Evolutionary conservation across 148 eudicot genomes (phyloP), one percentile per base, ranked within the genome.

Genomic region (Suaeda aralocaspica): DNA sequence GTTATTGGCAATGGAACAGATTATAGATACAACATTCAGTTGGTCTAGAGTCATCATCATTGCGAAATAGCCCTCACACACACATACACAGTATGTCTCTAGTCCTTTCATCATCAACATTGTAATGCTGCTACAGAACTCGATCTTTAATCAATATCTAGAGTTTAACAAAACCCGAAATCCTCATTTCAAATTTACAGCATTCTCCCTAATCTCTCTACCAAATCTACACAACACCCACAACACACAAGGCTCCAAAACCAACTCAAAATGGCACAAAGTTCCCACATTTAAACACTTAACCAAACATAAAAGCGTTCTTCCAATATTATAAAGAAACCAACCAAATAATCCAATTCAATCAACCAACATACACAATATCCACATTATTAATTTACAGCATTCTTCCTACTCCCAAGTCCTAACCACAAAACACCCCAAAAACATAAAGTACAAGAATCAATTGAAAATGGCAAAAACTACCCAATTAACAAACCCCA

Each of bases 401-500:
- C 51, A 56, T 14, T 18, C 56, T 56, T 41, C 41, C 41, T 36
- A 36, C 4, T 8, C 41, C 53, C 18, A 49, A 69, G 11, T 14
- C 13, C 56, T n/a, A n/a, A n/a, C n/a, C n/a, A 22, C 26, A 50
- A 48, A 24, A 13, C 16, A 41, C 53, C 21, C 49, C 15, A 10
- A 16, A 50, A 72, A 36, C 19, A 51, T 15, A 21, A 31, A 42
- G 39, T 18, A 0, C n/a, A 66, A 30, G 31, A 67, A 71, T 18
- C 59, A 61, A 61, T 30, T 9, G 9, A 26, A 62, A 52, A 1
- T 24, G 50, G 3, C 31, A 24, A 28, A 64, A 36, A 12, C 45
- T 46, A 22, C 28, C 55, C 51, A 34, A 44, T 67, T 16, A 14
- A 68, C 45, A 68, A 4, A 53, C 16, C 46, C 68, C 59, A 58